Evolutionary conservation across 352 stramenopile genomes (phyloP).

Genomic region (Thalassiosira livingstoniorum): DNA sequence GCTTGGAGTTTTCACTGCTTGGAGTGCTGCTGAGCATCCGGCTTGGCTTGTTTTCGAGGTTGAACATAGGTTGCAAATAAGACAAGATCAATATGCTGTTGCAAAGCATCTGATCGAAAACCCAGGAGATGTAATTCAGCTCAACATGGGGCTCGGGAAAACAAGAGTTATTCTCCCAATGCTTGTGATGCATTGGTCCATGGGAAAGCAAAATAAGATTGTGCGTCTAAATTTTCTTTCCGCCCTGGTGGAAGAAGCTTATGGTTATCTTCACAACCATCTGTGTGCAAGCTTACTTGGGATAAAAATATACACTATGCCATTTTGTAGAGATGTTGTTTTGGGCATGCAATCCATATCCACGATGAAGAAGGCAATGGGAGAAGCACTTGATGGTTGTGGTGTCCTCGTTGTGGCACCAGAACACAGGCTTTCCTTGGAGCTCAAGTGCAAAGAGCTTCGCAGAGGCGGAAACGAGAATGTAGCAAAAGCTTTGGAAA

Average conservation of each 20-base stretch:
- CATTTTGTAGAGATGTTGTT: slow-evolving; percentile 57
- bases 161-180: slow-evolving; percentile 89
- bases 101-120: slow-evolving; percentile 86
- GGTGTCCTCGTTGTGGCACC: slow-evolving; percentile 87
- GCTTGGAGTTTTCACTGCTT: slow-evolving; percentile 72
- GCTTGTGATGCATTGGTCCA: slow-evolving; percentile 86
- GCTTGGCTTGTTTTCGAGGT: slow-evolving; percentile 91
- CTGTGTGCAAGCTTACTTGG: slow-evolving; percentile 45
- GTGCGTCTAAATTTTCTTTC: slow-evolving; percentile 57
- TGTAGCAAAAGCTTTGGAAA: slow-evolving; percentile 26
- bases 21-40: slow-evolving; percentile 79
- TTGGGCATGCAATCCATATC: slow-evolving; percentile 31
- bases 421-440: slow-evolving; percentile 89
- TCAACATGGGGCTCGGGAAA: slow-evolving; percentile 87
- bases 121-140: slow-evolving; percentile 85
- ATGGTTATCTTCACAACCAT: slow-evolving; percentile 43
- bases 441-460: slow-evolving; percentile 87
- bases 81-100: slow-evolving; percentile 87
- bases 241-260: slow-evolving; percentile 52
- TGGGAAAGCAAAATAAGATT: slow-evolving; percentile 35
- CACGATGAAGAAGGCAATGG: slow-evolving; percentile 45
- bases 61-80: slow-evolving; percentile 87
- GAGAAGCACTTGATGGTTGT: slow-evolving; percentile 43
- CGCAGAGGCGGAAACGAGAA: slow-evolving; percentile 31
- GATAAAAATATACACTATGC: slow-evolving; percentile 58